These are phyloP conservation scores for Schrenkiella parvula DNA, from an alignment of 345 rosid species.

Conservation along the genomic window DNA sequence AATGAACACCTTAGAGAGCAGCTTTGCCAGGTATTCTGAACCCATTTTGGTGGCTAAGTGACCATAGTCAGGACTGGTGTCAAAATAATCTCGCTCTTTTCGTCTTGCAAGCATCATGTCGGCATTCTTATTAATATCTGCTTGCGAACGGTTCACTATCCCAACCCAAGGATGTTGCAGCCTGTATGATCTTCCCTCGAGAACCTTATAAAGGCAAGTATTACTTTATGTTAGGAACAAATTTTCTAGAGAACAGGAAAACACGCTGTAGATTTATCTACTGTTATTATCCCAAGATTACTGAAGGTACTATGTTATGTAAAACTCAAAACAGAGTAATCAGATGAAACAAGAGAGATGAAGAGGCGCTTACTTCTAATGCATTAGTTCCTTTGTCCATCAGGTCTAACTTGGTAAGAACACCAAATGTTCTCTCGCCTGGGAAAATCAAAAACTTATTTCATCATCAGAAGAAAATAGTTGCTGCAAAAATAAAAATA, in stretches of 20 bases:
- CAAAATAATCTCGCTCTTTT: conserved; percentile 85
- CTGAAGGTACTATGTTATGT: neutral
- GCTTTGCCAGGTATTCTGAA: conserved; percentile 91
- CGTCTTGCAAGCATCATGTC: conserved; percentile 91
- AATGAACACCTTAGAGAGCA: conserved; percentile 74
- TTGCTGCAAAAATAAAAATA: neutral
- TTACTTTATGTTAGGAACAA: neutral
- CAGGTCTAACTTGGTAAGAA: conserved; percentile 88
- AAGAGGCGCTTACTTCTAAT: conserved; percentile 54
- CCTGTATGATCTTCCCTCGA: conserved; percentile 88
- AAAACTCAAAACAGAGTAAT: neutral
- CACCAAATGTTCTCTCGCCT: conserved; percentile 99
- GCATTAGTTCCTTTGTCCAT: conserved; percentile 99
- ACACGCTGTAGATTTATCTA: neutral
- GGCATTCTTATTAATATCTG: conserved; percentile 83
- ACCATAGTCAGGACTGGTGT: conserved; percentile 88
- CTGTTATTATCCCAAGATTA: neutral
- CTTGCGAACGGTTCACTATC: conserved; percentile 95
- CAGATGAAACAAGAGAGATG: neutral
- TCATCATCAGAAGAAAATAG: neutral
- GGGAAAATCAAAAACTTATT: neutral
- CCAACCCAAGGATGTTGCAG: conserved; percentile 98
- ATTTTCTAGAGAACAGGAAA: neutral
- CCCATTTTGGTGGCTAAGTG: conserved; percentile 94
- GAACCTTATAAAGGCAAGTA: conserved; percentile 48